Evolutionary conservation across 2,329 filamentous ascomycete genomes (phyloP), one percentile per base, ranked within the genome.

Genomic region (Aulographum hederae): DNA sequence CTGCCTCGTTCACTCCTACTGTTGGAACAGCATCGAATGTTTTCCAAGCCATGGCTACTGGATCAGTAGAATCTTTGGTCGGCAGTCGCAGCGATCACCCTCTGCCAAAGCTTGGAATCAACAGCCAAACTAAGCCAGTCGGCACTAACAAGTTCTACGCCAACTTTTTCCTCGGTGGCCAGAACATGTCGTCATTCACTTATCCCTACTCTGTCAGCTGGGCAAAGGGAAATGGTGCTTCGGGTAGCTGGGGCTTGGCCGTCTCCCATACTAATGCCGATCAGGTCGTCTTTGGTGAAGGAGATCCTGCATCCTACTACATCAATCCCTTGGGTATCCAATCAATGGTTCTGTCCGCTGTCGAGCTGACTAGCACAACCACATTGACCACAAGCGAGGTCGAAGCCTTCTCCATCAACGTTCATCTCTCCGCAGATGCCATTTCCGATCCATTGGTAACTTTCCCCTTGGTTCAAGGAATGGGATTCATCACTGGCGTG

Each of bases 381-480:
- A 51, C 58, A 5, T 47, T 75, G 18, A 66, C 57, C 1, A 62
- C 63, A 0, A 61, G 69, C 33, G 57, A 61, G 1, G 53, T 66
- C 18, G 51, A 60, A 32, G 61, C 61, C 2, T 70, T 73, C 43
- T 72, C 68, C 0, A 65, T 65, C 11, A 72, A 80, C 39, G 70
- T 82, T 29, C 75, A 78, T 28, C 59, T 95, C 19, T 12, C 58
- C 32, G 61, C 65, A 3, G 56, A 61, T 15, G 46, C 51, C n/a
- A 58, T 59, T 3, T 61, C 65, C 5, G 50, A 60, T 1, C 67
- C 76, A 1, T 60, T 66, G 1, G 65, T 95, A 13, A 74, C 69
- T 0, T 82, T 92, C 40, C 84, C 85, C 0, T 48, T 94, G 6
- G 72, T 92, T 0, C 86, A 95, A 46, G 89, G 89, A 8, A 89